Conservation (phyloP, 208 protist species). For the Trypanosomatidae sp. region DNA sequence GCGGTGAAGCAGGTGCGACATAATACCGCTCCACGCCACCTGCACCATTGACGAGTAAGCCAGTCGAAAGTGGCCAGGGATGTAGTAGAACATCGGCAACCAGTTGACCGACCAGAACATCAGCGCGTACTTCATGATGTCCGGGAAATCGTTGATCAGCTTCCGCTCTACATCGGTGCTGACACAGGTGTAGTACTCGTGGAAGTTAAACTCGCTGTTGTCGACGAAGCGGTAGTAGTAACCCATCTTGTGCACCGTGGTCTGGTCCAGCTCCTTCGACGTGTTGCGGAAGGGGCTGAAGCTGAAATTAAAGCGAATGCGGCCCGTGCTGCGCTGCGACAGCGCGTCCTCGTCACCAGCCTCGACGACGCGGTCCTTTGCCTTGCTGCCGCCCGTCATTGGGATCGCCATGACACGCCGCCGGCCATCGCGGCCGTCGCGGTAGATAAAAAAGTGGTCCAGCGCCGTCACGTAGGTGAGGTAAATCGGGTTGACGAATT, state of each 20-base stretch:
- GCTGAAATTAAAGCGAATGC: slow-evolving; percentile 27
- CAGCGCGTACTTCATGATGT: slow-evolving; percentile 63
- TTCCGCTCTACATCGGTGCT: too few species aligned
- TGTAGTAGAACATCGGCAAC: slow-evolving; percentile 85
- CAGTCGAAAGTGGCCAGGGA: slow-evolving; percentile 72
- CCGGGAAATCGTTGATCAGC: slow-evolving; percentile 63
- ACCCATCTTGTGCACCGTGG: slow-evolving; percentile 52
- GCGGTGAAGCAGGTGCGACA: slow-evolving; percentile 75
- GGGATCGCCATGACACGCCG: slow-evolving; percentile 42
- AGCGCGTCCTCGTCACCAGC: slow-evolving; percentile 20
- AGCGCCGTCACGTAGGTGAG: slow-evolving; percentile 78
- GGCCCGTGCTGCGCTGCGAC: slow-evolving; percentile 15
- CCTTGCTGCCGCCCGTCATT: slow-evolving; percentile 3
- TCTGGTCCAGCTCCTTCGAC: slow-evolving; percentile 21
- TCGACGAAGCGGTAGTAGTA: slow-evolving; percentile 58
- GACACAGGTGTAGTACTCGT: too few species aligned
- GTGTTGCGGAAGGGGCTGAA: slow-evolving; percentile 22
- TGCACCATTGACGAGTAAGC: slow-evolving; percentile 67
- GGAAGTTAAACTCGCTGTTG: slow-evolving; percentile 49
- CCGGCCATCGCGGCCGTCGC: slow-evolving; percentile 64
- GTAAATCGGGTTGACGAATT: slow-evolving; percentile 65
- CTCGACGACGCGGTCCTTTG: slow-evolving; percentile 12
- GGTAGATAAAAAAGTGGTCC: slow-evolving; percentile 80
- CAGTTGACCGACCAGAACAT: slow-evolving; percentile 81
- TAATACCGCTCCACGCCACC: slow-evolving; percentile 77